phyloP scores from a whole-genome alignment of 495 filamentous ascomycete species.

The Pseudevernia furfuracea region DNA sequence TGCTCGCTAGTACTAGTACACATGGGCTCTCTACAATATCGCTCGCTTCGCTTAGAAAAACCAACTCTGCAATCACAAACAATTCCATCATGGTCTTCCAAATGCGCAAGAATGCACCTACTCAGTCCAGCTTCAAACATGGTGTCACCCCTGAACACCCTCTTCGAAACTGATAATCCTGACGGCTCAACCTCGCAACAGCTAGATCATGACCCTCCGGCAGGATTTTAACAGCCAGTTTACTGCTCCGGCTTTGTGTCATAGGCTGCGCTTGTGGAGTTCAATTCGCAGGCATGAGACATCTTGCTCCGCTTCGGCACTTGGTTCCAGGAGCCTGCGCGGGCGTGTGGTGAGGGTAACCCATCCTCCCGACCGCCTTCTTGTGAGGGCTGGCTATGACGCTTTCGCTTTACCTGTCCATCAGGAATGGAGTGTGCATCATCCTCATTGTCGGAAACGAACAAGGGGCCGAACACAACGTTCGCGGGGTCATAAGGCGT shows the following conservation, averaged over 20 bases:
- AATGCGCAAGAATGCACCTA: not conserved
- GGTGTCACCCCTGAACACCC: not conserved
- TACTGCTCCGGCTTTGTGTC: not conserved
- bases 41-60: not conserved
- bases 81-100: not conserved
- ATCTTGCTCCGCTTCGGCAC: not conserved
- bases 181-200: not conserved
- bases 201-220: not conserved
- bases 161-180: not conserved
- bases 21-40: not conserved
- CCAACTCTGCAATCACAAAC: not conserved
- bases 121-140: not conserved
- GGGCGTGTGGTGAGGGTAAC: not conserved
- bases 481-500: not conserved
- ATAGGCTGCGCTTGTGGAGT: not conserved
- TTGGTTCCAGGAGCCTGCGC: no score
- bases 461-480: not conserved
- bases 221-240: not conserved
- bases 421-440: not conserved
- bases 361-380: not conserved
- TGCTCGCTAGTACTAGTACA: not conserved
- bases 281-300: not conserved
- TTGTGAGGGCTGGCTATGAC: not conserved
- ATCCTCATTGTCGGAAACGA: not conserved
- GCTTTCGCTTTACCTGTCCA: not conserved